These are phyloP conservation scores for Candida alai DNA, from an alignment of 805 yeast species.

Conservation along the genomic window DNA sequence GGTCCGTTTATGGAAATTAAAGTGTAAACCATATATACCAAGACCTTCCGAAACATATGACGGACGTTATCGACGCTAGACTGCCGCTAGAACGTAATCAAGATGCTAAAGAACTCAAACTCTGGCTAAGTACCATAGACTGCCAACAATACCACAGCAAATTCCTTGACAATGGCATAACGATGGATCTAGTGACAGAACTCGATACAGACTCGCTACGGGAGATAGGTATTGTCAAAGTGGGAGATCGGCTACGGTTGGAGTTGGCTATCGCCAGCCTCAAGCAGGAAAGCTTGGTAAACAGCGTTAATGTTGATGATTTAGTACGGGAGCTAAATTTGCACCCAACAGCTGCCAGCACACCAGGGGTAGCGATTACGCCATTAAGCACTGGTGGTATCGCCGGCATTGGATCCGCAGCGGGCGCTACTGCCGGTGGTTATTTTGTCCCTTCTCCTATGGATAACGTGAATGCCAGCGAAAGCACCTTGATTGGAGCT, in stretches of 20 bases:
- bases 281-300: constrained; percentile 29
- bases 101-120: constrained; percentile 24
- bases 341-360: background rate
- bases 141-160: constrained; percentile 32
- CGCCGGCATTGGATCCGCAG: too few species aligned
- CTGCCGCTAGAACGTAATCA: too few species aligned
- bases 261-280: constrained; percentile 53
- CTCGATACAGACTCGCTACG: constrained; percentile 61
- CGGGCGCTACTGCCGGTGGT: too few species aligned
- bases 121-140: constrained; percentile 32
- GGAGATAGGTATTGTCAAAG: constrained; percentile 68
- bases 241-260: constrained; percentile 80
- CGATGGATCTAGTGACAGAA: constrained; percentile 53
- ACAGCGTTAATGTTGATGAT: constrained; percentile 22
- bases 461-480: too few species aligned
- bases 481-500: too few species aligned
- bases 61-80: too few species aligned
- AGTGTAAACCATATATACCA: too few species aligned
- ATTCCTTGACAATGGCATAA: constrained; percentile 49
- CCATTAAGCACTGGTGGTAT: too few species aligned
- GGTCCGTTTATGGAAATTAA: too few species aligned
- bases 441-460: too few species aligned
- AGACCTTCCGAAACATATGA: too few species aligned
- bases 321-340: constrained; percentile 10
- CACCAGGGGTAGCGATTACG: too few species aligned